phyloP scores from a whole-genome alignment of 2,329 filamentous ascomycete species.

The Pseudogymnoascus sp. region DNA sequence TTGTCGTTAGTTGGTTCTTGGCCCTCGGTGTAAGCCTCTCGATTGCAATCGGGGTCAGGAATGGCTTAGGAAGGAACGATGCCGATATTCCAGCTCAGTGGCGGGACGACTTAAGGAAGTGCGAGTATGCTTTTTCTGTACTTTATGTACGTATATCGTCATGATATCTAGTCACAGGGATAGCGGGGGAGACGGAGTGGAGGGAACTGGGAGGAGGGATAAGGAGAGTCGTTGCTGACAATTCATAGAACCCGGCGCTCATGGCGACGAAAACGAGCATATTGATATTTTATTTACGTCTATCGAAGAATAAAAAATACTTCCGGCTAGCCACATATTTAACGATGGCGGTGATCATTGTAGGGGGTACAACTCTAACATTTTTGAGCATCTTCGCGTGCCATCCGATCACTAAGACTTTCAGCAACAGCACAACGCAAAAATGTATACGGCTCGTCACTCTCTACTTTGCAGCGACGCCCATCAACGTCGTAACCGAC shows the following conservation, averaged over 20 bases:
- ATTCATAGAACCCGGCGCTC: slow-evolving; percentile 68
- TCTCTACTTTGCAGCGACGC: slow-evolving; percentile 66
- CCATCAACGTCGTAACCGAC: slow-evolving; percentile 87
- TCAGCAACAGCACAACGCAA: slow-evolving; percentile 33
- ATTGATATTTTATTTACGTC: slow-evolving; percentile 77
- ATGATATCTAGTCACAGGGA: background rate
- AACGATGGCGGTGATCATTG: slow-evolving; percentile 69
- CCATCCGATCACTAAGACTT: slow-evolving; percentile 63
- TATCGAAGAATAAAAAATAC: slow-evolving; percentile 70
- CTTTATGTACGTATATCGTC: slow-evolving; percentile 43
- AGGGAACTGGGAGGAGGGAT: background rate
- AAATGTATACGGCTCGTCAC: slow-evolving; percentile 42
- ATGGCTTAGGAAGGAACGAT: slow-evolving; percentile 64
- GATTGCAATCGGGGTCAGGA: slow-evolving; percentile 55
- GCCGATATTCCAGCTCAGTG: slow-evolving; percentile 46
- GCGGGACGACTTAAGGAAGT: slow-evolving; percentile 45
- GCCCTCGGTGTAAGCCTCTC: slow-evolving; percentile 60
- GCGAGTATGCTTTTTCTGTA: slow-evolving; percentile 58
- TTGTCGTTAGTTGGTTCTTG: slow-evolving; percentile 39
- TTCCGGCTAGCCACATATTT: slow-evolving; percentile 77
- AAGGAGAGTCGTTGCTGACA: slow-evolving; percentile 11
- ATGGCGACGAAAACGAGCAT: slow-evolving; percentile 94
- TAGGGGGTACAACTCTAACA: slow-evolving; percentile 70
- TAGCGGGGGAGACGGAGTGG: background rate
- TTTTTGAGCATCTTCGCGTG: slow-evolving; percentile 87